Evolutionary conservation across 257 asterid species (phyloP), one percentile per base, ranked within the genome.

Genomic region (Forsythia suspensa): DNA sequence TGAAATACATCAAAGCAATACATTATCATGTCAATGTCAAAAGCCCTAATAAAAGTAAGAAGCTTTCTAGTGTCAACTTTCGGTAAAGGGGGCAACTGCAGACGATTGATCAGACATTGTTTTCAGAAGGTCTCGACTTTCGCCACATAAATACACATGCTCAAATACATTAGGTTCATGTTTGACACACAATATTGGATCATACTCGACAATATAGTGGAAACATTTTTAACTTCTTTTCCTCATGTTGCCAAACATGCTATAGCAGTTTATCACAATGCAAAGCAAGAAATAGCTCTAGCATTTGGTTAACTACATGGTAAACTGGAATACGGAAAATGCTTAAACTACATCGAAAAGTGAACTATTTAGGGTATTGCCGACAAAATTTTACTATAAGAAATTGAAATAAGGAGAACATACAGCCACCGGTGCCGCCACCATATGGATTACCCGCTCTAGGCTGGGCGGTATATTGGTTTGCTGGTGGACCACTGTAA

Each of bases 401-500:
- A 24, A 20, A 63, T 57, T 39, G 24, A 48, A 63, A 11, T 15
- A 44, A 15, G 39, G 40, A 39, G 68, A 29, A 57, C 68, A 34
- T 85, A 86, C 89, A 88, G 68, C 86, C 90, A 70, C 88, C 87
- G 8, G 75, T 73, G 74, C 89, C 87, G 52, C 85, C 92, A 21
- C 87, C 76, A 70, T 89, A 90, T 11, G 92, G 88, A 74, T 83
- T 80, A 36, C 87, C 91, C 34, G 96, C 74, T 77, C 86, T 85
- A 34, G 97, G 89, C 80, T 95, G 97, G 71, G 90, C 91, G 48
- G 91, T 52, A 69, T 86, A 84, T 71, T 92, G 92, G 87, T 82
- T 90, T 37, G 94, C 79, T 24, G 92, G 95, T 34, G 92, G 95
- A 70, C 89, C 93, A n/a, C 81, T 77, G 73, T 76, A 70, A 66